Base-by-base conservation (phyloP, 805 yeast species). In the Brettanomyces naardenensis region DNA sequence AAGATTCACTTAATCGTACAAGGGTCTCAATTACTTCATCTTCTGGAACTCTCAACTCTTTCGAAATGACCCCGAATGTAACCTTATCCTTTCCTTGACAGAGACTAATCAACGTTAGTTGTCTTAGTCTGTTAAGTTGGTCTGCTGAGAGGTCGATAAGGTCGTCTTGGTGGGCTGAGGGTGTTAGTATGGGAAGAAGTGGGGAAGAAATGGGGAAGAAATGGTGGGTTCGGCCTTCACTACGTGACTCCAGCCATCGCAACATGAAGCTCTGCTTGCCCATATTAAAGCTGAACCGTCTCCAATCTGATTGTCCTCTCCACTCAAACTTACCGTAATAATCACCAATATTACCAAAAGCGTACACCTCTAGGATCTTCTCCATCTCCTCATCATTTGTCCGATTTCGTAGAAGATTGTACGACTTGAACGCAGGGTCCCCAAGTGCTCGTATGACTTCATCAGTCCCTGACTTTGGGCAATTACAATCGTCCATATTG, bases 291-390 rank as follows among this genome's bases (percentile, higher is more conserved):
- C 4, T 3, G 17, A 31, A 21, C 26, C 9, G 11, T 20, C 15
- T 14, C 35, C 27, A 22, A 28, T 18, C 19, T 14, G n/a, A n/a
- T n/a, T n/a, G n/a, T n/a, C n/a, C n/a, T n/a, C n/a, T n/a, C n/a
- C n/a, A n/a, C n/a, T n/a, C n/a, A n/a, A n/a, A n/a, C n/a, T n/a
- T n/a, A n/a, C 14, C 22, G 19, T 15, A 26, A 25, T 46, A 51
- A 36, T 55, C 55, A 6, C 25, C n/a, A 6, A 51, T 31, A 2
- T 43, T 43, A 5, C 59, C 60, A 46, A 51, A 58, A 3, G 58
- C 43, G 41, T 37, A 56, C 13, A 58, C 29, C 44, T 56, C 61
- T 13, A 54, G 33, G 10, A 52, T 35, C 19, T 32, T 30, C 14
- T 33, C 33, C 19, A 33, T 19, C 21, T 33, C 21, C 11, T 19